phyloP scores from a whole-genome alignment of 176 grass and related monocot species.

The Carex cristatella region DNA sequence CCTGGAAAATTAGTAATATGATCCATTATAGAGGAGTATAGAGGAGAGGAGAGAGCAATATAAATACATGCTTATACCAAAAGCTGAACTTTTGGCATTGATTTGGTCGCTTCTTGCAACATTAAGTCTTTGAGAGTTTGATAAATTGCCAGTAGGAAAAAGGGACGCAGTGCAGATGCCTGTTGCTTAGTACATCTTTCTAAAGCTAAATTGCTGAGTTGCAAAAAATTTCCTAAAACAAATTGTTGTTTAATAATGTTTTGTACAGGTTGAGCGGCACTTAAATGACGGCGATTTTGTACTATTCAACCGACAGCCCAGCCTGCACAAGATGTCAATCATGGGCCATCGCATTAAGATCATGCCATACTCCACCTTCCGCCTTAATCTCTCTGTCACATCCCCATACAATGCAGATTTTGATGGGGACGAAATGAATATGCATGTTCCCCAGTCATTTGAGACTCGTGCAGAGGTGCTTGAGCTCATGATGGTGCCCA shows the following conservation, averaged over 20 bases:
- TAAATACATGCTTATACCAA: not conserved
- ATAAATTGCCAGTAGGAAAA: not conserved
- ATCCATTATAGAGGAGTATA: not conserved
- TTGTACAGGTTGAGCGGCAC: conserved; percentile 71
- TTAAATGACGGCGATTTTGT: conserved; percentile 94
- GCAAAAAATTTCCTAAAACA: not conserved
- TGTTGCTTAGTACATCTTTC: not conserved
- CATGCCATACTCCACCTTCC: conserved; percentile 97
- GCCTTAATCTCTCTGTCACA: conserved; percentile 85
- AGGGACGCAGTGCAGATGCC: not conserved
- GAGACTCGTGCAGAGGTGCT: conserved; percentile 96
- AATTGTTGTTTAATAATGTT: not conserved
- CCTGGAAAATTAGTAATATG: not conserved
- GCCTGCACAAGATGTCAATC: conserved; percentile 99
- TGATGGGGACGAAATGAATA: conserved; percentile 99
- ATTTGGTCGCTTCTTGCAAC: not conserved
- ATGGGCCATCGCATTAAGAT: conserved; percentile 98
- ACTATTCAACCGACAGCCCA: conserved; percentile 92
- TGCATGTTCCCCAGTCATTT: conserved; percentile 97
- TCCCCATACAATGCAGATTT: conserved; percentile 99
- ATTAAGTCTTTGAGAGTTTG: not conserved
- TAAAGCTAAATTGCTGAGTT: conserved; percentile 13
- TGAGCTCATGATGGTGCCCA: conserved; percentile 99
- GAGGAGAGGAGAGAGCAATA: not conserved
- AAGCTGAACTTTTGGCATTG: not conserved